Conservation (phyloP, 768 basidiomycete species). For the Boletus rubroflammeus region DNA sequence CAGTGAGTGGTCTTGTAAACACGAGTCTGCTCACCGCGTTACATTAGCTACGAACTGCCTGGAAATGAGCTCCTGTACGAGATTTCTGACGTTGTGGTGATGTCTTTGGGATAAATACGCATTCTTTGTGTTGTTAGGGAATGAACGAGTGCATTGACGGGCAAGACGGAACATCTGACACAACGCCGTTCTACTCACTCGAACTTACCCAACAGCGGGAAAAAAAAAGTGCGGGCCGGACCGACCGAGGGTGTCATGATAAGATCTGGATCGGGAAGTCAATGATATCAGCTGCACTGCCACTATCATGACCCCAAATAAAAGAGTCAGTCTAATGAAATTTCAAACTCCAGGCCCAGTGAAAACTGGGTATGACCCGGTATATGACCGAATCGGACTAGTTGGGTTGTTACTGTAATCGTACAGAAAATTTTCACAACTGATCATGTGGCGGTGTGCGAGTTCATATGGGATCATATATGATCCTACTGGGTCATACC, state of each 20-base stretch:
- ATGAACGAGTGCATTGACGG: conserved; percentile 15
- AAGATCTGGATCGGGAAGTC: too few species aligned
- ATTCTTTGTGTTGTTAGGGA: neutral
- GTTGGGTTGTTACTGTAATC: too few species aligned
- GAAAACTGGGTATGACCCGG: too few species aligned
- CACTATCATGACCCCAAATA: too few species aligned
- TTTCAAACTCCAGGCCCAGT: too few species aligned
- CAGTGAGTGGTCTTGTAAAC: neutral
- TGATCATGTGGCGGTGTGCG: too few species aligned
- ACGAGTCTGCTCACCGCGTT: conserved; percentile 29
- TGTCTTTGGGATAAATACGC: conserved; percentile 1
- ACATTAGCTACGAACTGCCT: conserved; percentile 36
- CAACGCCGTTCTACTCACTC: neutral
- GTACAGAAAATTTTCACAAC: too few species aligned
- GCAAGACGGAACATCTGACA: conserved; percentile 21
- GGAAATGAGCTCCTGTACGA: conserved; percentile 33
- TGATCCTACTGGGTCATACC: too few species aligned
- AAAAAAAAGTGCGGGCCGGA: conserved; percentile 12
- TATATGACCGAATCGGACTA: too few species aligned
- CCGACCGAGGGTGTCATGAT: conserved; percentile 7
- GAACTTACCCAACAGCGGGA: neutral
- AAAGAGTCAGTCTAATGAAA: too few species aligned
- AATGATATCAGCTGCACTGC: conserved; percentile 3
- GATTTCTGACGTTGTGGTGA: conserved; percentile 18
- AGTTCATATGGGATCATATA: too few species aligned